Evolutionary conservation across 2,329 filamentous ascomycete genomes (phyloP).

Genomic region (Pestalotiopsis sp.): DNA sequence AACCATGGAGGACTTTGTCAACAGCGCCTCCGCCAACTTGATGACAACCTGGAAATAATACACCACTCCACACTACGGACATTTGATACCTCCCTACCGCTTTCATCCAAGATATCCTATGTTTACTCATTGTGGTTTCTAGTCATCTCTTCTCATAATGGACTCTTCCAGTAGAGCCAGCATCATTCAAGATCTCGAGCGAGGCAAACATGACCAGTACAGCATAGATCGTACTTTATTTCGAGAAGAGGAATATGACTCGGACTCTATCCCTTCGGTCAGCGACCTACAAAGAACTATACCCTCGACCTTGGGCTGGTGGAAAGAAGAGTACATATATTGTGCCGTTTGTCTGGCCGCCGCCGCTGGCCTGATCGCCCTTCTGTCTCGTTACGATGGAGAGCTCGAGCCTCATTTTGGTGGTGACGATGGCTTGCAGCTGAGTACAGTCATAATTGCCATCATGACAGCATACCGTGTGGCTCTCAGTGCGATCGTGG

Average conservation of each 20-base stretch:
- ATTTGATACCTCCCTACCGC: not conserved
- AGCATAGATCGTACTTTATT: not conserved
- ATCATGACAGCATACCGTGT: constrained; percentile 38
- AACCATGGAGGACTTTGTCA: too few relatives aligned
- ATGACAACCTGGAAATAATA: too few relatives aligned
- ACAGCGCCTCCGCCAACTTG: too few relatives aligned
- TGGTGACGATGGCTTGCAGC: constrained; percentile 23
- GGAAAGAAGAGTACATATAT: constrained; percentile 37
- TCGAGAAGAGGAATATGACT: constrained; percentile 1
- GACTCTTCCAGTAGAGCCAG: not conserved
- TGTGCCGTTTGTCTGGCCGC: constrained; percentile 30
- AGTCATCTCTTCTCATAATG: not conserved
- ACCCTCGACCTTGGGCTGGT: constrained; percentile 33
- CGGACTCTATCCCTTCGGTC: constrained; percentile 19
- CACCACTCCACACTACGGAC: too few relatives aligned
- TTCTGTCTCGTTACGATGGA: constrained; percentile 33
- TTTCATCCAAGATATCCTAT: not conserved
- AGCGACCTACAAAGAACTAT: constrained; percentile 23
- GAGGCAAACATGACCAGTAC: not conserved
- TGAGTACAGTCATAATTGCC: constrained; percentile 38
- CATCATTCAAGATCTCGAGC: not conserved
- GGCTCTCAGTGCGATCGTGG: constrained; percentile 36
- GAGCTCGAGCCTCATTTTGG: constrained; percentile 30
- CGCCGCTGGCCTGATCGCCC: constrained; percentile 26
- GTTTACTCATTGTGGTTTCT: not conserved